These are phyloP conservation scores for Tetracladium setigerum DNA, from an alignment of 495 filamentous ascomycete species.

Conservation along the genomic window DNA sequence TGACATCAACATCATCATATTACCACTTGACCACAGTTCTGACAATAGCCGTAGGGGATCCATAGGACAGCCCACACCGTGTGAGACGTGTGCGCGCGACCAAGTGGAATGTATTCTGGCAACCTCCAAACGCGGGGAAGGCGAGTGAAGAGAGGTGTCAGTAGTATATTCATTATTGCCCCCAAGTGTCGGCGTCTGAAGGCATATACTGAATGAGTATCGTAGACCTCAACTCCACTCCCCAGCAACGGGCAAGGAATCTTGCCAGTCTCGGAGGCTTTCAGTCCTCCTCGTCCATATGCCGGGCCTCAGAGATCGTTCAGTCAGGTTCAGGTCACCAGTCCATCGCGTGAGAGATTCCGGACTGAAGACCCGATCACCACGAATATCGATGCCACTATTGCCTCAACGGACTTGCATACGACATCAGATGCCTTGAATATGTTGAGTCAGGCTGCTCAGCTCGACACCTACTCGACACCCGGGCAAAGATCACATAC, in stretches of 20 bases:
- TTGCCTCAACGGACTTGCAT: slow-evolving; percentile 29
- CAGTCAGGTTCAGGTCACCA: slow-evolving; percentile 26
- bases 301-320: slow-evolving; percentile 24
- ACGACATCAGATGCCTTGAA: slow-evolving; percentile 37
- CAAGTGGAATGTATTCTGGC: slow-evolving; percentile 51
- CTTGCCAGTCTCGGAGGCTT: slow-evolving; percentile 17
- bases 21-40: slow-evolving; percentile 7
- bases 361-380: slow-evolving; percentile 15
- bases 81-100: slow-evolving; percentile 48
- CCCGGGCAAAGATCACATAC: slow-evolving; percentile 8
- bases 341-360: slow-evolving; percentile 23
- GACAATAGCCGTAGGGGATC: slow-evolving; percentile 28
- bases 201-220: slow-evolving; percentile 19
- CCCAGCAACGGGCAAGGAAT: slow-evolving; percentile 2
- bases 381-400: slow-evolving; percentile 25
- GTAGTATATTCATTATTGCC: slow-evolving; percentile 3
- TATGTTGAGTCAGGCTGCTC: slow-evolving; percentile 34
- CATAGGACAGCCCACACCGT: slow-evolving; percentile 43
- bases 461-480: slow-evolving; percentile 20
- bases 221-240: slow-evolving; percentile 7
- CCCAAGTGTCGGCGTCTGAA: not conserved
- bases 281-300: slow-evolving; percentile 24
- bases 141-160: slow-evolving; percentile 31
- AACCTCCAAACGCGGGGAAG: slow-evolving; percentile 53
- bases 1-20: slow-evolving; percentile 3